A percentile compares a stretch with the other conserved stretches of the same genome.
phyloP scores from a whole-genome alignment of 2,329 filamentous ascomycete species.

The Aureobasidium sp. region DNA sequence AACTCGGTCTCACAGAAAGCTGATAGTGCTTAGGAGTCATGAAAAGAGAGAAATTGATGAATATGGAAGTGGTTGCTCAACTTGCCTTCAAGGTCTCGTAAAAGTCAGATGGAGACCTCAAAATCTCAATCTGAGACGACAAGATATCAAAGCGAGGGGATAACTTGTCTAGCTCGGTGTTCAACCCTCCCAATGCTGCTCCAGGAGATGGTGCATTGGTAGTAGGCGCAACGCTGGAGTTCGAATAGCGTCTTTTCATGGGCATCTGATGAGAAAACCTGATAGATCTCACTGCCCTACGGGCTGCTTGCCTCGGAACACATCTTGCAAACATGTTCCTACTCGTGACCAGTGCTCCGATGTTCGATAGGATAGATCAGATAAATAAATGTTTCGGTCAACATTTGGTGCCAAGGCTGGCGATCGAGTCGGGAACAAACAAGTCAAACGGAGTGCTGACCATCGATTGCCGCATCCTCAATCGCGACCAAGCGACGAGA shows the following conservation, averaged over 20 bases:
- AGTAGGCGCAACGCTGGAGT: conserved; percentile 5
- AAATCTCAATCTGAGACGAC: conserved; percentile 69
- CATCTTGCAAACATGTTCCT: conserved; percentile 13
- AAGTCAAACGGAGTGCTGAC: conserved; percentile 8
- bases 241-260: conserved; percentile 5
- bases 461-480: conserved; percentile 4
- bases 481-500: not conserved
- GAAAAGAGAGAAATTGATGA: not conserved
- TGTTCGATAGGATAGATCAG: not conserved
- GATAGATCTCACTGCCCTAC: not conserved
- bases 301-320: conserved; percentile 6
- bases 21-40: not conserved
- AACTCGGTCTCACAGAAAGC: not conserved
- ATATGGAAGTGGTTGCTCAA: not conserved
- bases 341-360: not conserved
- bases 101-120: conserved; percentile 78
- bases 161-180: conserved; percentile 73
- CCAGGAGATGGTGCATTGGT: not conserved
- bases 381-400: not conserved
- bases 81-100: conserved; percentile 81
- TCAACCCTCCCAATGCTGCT: conserved; percentile 46
- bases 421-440: not conserved
- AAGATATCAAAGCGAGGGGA: conserved; percentile 83
- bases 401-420: not conserved
- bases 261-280: conserved; percentile 1